Evolutionary conservation across 805 yeast species (phyloP).

Genomic region (Lipomyces orientalis): DNA sequence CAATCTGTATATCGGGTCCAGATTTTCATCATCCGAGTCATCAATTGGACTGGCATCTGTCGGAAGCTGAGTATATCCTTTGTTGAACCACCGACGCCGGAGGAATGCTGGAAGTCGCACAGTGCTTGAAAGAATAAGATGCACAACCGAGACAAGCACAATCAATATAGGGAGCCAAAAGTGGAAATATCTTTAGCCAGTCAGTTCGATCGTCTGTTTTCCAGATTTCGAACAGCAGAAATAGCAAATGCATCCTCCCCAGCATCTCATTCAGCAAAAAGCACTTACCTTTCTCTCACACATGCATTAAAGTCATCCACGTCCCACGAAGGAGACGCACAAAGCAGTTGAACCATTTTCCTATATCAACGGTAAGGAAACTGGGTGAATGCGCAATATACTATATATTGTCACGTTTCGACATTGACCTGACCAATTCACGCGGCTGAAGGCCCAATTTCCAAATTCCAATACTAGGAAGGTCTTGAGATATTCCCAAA

Average conservation of each 20-base stretch:
- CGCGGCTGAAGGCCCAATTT: not conserved
- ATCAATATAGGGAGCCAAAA: conserved; percentile 43
- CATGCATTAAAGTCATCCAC: conserved; percentile 67
- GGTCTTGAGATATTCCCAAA: not conserved
- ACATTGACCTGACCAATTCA: not conserved
- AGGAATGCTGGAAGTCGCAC: conserved; percentile 24
- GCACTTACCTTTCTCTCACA: conserved; percentile 51
- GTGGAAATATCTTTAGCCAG: conserved; percentile 34
- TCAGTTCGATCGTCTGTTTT: conserved; percentile 30
- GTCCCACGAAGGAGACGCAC: conserved; percentile 52
- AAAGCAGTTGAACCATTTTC: conserved; percentile 13
- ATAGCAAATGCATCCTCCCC: not conserved
- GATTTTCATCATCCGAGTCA: conserved; percentile 22
- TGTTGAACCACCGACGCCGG: conserved; percentile 18
- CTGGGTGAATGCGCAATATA: not conserved
- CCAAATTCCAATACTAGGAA: not conserved
- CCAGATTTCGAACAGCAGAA: too few relatives aligned
- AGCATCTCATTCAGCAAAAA: not conserved
- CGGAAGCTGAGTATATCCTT: conserved; percentile 20
- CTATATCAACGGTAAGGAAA: not conserved
- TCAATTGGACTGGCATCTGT: conserved; percentile 14
- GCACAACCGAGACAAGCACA: conserved; percentile 36
- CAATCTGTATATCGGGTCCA: conserved; percentile 30
- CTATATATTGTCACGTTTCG: not conserved
- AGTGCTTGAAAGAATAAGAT: conserved; percentile 29